phyloP scores from a whole-genome alignment of 2,329 filamentous ascomycete genomes.

The Lizonia empirigonia region DNA sequence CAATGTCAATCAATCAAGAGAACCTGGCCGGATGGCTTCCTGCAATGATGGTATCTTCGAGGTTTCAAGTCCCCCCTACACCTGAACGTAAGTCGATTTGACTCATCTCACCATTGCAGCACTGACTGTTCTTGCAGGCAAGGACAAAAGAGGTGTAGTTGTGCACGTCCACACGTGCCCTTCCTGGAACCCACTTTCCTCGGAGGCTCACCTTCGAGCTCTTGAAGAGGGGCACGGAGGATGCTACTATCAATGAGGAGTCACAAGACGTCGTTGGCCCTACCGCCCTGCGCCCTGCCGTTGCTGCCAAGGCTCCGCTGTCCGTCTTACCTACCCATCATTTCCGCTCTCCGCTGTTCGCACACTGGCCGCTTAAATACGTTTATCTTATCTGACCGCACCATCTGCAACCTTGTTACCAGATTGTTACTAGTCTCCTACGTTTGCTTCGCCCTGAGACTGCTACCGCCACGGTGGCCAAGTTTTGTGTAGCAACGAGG shows the following conservation, averaged over 20 bases:
- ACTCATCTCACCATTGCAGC: too few species aligned
- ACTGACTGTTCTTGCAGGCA: too few species aligned
- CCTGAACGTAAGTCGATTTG: too few species aligned
- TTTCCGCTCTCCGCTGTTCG: not conserved
- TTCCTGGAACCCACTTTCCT: too few species aligned
- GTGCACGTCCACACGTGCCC: constrained; percentile 37
- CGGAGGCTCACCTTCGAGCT: too few species aligned
- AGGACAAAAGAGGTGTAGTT: constrained; percentile 32
- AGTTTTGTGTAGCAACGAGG: too few species aligned
- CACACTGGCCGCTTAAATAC: not conserved
- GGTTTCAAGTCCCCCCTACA: too few species aligned
- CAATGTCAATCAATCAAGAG: constrained; percentile 40
- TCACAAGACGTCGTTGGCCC: not conserved
- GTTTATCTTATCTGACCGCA: constrained; percentile 5
- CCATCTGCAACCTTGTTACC: not conserved
- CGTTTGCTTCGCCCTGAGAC: too few species aligned
- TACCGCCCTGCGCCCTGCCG: not conserved
- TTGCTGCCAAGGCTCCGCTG: not conserved
- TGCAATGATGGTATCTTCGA: too few species aligned
- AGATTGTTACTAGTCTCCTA: too few species aligned
- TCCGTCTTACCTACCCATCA: not conserved
- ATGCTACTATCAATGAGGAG: not conserved
- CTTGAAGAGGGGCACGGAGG: not conserved
- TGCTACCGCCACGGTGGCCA: too few species aligned
- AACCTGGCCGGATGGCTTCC: too few species aligned